Base-by-base conservation (phyloP, 179 eudicot species). In the Spinacia oleracea region DNA sequence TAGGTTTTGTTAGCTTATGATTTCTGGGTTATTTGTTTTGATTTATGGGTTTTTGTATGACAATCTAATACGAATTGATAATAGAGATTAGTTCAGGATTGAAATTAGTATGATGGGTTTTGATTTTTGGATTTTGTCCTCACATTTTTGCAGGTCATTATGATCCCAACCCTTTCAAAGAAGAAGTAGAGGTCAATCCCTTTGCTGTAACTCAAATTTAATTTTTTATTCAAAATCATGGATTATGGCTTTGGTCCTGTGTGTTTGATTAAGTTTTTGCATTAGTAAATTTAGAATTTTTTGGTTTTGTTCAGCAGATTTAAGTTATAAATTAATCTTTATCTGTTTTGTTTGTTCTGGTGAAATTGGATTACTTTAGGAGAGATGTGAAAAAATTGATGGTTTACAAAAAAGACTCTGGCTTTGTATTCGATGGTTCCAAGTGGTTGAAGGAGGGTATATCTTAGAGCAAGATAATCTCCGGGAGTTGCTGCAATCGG, bases 301-400 rank as follows among this genome's bases (percentile, higher is more conserved):
- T 42, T 35, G 9, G n/a, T 40, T 20, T 68, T 42, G 18, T 53
- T 5, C 58, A 18, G 27, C n/a, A n/a, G n/a, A n/a, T n/a, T n/a
- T n/a, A n/a, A 12, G 11, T 35, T 48, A 11, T 62, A 31, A 20
- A 40, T 45, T 65, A 50, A 46, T 69, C 29, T 58, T 9, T 38
- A 27, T 9, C 43, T 27, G 45, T 50, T 50, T 66, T n/a, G 60
- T 45, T 73, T 56, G n/a, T n/a, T n/a, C n/a, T 74, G 70, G 76
- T 73, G 51, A 64, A 74, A 18, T 42, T 64, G 76, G 73, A 75
- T 9, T 77, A 16, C 73, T 69, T 42, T 75, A 96, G 99, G 99
- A 93, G 81, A 90, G 96, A 86, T 89, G 96, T 83, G 99, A 93
- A 59, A 92, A 88, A 74, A 96, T n/a, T 96, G 99, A 73, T 79